A percentile compares a stretch with the other conserved stretches of the same genome.
Evolutionary conservation across 192 early-diverging fungal species (phyloP).

Genomic region (Bifiguratus adelaidae): DNA sequence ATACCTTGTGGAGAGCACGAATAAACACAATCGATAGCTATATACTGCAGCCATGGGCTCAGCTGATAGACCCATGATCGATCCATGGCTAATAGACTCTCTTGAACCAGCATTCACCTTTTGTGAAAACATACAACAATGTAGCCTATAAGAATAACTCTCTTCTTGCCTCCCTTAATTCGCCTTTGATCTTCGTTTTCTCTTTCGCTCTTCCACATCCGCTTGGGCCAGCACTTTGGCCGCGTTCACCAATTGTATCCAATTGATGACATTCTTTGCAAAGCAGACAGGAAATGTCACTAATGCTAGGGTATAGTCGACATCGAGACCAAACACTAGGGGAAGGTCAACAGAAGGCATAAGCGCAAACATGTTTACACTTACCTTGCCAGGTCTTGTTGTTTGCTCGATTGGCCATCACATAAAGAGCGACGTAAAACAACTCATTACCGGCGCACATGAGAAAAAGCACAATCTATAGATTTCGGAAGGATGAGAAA

Average conservation of each 20-base stretch:
- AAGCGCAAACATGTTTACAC: neutral
- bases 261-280: constrained; percentile 88
- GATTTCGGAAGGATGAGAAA: neutral
- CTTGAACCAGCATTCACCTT: no score
- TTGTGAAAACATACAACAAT: no score
- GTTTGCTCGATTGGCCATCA: constrained; percentile 32
- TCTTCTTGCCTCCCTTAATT: neutral
- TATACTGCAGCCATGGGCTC: no score
- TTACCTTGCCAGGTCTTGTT: constrained; percentile 11
- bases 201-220: constrained; percentile 46
- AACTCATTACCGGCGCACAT: constrained; percentile 90
- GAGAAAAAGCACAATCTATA: constrained; percentile 70
- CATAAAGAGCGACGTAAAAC: constrained; percentile 85
- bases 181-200: neutral
- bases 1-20: no score
- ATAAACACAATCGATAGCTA: no score
- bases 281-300: constrained; percentile 65
- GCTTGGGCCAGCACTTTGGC: constrained; percentile 59
- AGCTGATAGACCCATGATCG: no score
- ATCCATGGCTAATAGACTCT: no score
- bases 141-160: no score
- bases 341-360: neutral
- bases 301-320: constrained; percentile 10
- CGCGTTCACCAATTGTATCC: constrained; percentile 88
- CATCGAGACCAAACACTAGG: constrained; percentile 1